phyloP scores from a whole-genome alignment of 75 land plant species.

The Chamaecyparis obtusa region DNA sequence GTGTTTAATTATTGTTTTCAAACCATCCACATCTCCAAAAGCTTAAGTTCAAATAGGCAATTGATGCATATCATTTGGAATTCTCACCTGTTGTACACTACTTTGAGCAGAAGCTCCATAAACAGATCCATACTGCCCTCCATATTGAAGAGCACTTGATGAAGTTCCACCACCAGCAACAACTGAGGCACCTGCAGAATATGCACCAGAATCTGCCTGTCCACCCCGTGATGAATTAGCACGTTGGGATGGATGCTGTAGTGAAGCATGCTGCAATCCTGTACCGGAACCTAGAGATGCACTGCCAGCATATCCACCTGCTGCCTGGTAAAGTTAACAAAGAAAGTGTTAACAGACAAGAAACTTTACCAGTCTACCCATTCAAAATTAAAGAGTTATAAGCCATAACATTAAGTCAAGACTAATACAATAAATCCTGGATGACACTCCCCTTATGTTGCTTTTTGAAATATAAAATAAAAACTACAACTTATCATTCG shows the following conservation, averaged over 20 bases:
- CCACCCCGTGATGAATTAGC: slow-evolving; percentile 37
- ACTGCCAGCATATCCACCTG: slow-evolving; percentile 32
- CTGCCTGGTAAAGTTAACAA: slow-evolving; percentile 22
- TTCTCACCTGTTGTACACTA: slow-evolving; percentile 52
- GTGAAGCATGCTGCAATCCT: slow-evolving; percentile 19
- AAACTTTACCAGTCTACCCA: slow-evolving; percentile 4
- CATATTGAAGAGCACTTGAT: slow-evolving; percentile 44
- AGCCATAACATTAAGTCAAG: neutral
- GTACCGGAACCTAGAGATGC: slow-evolving; percentile 44
- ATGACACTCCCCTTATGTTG: neutral
- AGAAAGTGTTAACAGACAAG: neutral
- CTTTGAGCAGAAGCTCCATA: slow-evolving; percentile 62
- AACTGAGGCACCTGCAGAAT: slow-evolving; percentile 35
- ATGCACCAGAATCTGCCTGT: slow-evolving; percentile 55
- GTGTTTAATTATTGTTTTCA: neutral
- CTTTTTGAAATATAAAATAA: neutral
- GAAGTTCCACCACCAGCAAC: slow-evolving; percentile 25
- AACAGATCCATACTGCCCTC: slow-evolving; percentile 74
- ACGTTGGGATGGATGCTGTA: slow-evolving; percentile 41
- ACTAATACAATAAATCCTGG: neutral
- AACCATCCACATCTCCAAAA: neutral
- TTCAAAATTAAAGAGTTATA: neutral
- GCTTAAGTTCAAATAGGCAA: neutral
- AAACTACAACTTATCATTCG: neutral
- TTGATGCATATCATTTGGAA: neutral